phyloP scores from a whole-genome alignment of 352 stramenopile species.

The Phytophthora pluvialis region DNA sequence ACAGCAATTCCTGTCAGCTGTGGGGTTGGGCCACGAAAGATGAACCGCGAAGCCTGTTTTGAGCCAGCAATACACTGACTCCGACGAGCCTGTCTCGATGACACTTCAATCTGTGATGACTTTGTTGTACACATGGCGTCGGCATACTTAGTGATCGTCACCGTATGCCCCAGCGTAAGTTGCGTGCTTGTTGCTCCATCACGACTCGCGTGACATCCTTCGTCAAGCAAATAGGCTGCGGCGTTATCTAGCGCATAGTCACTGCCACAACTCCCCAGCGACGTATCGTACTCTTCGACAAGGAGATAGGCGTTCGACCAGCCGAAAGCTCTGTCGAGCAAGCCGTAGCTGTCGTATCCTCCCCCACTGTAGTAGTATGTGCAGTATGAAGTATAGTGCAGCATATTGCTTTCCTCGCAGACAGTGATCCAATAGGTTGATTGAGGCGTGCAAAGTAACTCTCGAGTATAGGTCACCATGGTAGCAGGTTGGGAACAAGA shows the following conservation, averaged over 20 bases:
- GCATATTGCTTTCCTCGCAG: not conserved
- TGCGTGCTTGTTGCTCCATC: slow-evolving; percentile 2
- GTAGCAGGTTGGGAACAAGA: slow-evolving; percentile 15
- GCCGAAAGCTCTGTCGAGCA: not conserved
- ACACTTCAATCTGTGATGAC: not conserved
- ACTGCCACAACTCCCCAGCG: not conserved
- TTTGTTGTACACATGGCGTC: not conserved
- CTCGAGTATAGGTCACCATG: not conserved
- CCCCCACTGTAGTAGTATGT: not conserved
- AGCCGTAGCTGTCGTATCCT: too few species aligned
- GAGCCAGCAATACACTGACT: not conserved
- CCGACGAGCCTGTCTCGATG: not conserved
- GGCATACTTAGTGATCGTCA: slow-evolving; percentile 4
- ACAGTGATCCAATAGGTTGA: not conserved
- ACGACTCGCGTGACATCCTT: slow-evolving; percentile 5
- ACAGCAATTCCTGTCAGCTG: slow-evolving; percentile 7
- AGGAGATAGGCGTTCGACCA: slow-evolving; percentile 7
- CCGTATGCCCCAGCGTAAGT: slow-evolving; percentile 3
- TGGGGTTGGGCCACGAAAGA: slow-evolving; percentile 1
- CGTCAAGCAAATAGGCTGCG: slow-evolving; percentile 8
- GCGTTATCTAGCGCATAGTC: not conserved
- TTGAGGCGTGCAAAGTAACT: slow-evolving; percentile 4
- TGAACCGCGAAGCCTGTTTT: not conserved
- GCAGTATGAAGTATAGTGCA: not conserved
- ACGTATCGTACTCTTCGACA: slow-evolving; percentile 10